phyloP scores from a whole-genome alignment of 2,329 filamentous ascomycete genomes.

The Beauveria pseudobassiana region DNA sequence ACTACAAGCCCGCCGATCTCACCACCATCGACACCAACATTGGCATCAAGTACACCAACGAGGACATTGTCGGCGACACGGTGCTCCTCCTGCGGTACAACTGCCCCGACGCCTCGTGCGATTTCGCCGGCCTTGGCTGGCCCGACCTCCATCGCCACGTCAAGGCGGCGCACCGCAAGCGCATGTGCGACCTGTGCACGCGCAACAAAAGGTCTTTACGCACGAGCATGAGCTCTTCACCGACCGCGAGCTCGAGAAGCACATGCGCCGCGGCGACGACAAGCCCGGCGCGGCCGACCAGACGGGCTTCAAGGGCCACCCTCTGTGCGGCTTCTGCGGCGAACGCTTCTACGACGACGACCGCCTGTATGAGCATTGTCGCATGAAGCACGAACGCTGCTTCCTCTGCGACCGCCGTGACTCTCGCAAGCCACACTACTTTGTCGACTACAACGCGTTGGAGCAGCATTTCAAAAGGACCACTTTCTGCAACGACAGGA shows the following conservation, averaged over 20 bases:
- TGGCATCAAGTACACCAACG: constrained; percentile 83
- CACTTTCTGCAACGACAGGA: constrained; percentile 84
- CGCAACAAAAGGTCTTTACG: constrained; percentile 97
- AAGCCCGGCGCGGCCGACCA: constrained; percentile 83
- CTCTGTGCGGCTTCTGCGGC: constrained; percentile 86
- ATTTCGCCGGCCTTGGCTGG: constrained; percentile 69
- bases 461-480: constrained; percentile 82
- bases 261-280: constrained; percentile 88
- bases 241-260: constrained; percentile 68
- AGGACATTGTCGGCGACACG: constrained; percentile 86
- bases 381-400: constrained; percentile 89
- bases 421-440: constrained; percentile 77
- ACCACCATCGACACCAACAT: constrained; percentile 74
- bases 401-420: constrained; percentile 79
- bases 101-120: constrained; percentile 73
- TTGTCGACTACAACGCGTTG: constrained; percentile 76
- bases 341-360: constrained; percentile 93
- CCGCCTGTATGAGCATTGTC: constrained; percentile 87
- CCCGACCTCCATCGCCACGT: constrained; percentile 65
- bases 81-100: constrained; percentile 86
- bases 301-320: constrained; percentile 93
- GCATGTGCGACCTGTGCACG: constrained; percentile 85
- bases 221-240: constrained; percentile 95
- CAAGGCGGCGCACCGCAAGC: constrained; percentile 70
- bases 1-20: constrained; percentile 69